Evolutionary conservation across 139 green algal species (phyloP), one percentile per base, ranked within the genome.

Genomic region (Tetradesmus obliquus): DNA sequence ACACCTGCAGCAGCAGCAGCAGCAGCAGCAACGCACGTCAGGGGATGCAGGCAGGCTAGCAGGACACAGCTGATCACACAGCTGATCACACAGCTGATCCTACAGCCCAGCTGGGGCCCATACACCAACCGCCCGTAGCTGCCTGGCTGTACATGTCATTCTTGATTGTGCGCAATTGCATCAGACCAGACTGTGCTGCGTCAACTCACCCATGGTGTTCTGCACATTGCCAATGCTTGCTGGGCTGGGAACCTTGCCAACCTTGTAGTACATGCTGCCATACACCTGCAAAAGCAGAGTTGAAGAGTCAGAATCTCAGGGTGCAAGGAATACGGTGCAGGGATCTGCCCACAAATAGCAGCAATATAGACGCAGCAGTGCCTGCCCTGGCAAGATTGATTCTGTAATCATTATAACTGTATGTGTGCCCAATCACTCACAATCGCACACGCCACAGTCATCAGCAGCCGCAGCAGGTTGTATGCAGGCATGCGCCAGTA

Each of bases 151-250:
- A 72, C 62, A 45, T 45, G 32, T 45, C 32, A 45, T 45, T 45
- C 32, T 45, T 45, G 32, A 45, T 45, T 72, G 62, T 72, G 62
- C 32, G 62, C 62, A 72, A 13, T 15, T 15, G 62, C 62, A 72
- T 15, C 62, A 20, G 62, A 72, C 10, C 62, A 45, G 32, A 45
- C 32, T 45, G 32, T 45, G 32, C 32, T 45, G 32, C 32, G 32
- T 45, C 32, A 72, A 17, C 76, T 55, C 76, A 82, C 91, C 91
- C 53, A 91, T 45, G 9, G 86, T 54, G 69, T 93, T 93, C 87
- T 93, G 91, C n/a, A 93, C 91, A 54, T 79, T 79, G 55, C 72
- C 79, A 55, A 91, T 76, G 55, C 7, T 79, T n/a, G 88, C 88
- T 54, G 88, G 88, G 19, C 15, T 55, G 53, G 76, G 32, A 1